Evolutionary conservation across 2,329 filamentous ascomycete genomes (phyloP), one percentile per base, ranked within the genome.

Genomic region (Aspergillus unguis): DNA sequence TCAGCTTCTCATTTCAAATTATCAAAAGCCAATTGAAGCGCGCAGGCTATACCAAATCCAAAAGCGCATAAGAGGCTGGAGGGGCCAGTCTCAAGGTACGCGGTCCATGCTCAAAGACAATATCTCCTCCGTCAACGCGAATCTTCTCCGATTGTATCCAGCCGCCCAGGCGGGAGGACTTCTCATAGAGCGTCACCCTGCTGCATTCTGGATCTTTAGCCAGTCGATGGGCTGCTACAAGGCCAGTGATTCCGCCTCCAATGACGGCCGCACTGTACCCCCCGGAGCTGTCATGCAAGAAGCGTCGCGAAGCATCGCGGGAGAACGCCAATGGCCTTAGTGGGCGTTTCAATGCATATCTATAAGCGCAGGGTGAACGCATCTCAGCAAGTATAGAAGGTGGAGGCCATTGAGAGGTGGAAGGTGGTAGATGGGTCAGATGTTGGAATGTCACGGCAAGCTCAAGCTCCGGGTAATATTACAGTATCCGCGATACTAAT

Each of bases 31-130:
- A 7, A 23, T 11, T 26, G 5, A 11, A n/a, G 25, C 4, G 17
- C 33, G n/a, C 8, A 6, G n/a, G 28, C 55, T 80, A 62, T 74
- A 92, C 88, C 77, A 95, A 71, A 59, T 87, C 83, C 51, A 85
- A 82, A 8, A 91, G 82, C 33, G 88, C 77, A 33, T 87, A 68
- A 50, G 87, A 85, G 63, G 85, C 83, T 55, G 79, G 71, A 54
- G 60, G 67, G 58, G 68, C 77, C 58, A 71, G 82, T 53, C 87
- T 80, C 60, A 96, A 73, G 49, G 89, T 89, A 62, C 92, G 82
- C 25, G 94, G 89, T 0, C 92, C 94, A 60, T 84, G 82, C 74
- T 99, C 92, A 64, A 97, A 90, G 28, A 88, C 71, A 32, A 96
- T 81, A 44, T 79, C 72, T 25, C 79, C 77, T 11, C 83, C 87